Evolutionary conservation across 1,284 basidiomycete species (phyloP).

Genomic region (Tilletia caries): DNA sequence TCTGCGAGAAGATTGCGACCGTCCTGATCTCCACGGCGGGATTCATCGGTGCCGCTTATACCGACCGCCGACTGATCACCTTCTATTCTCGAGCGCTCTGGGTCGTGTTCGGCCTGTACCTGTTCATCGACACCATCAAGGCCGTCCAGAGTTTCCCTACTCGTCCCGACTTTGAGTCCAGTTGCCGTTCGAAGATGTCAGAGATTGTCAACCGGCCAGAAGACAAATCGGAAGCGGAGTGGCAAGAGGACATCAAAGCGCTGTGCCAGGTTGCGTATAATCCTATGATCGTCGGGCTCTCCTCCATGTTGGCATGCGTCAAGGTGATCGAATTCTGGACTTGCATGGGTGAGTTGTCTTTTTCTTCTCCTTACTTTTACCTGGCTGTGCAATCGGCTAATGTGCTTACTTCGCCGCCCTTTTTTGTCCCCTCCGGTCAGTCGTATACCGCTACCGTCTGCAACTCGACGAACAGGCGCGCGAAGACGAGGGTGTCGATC

Average conservation of each 20-base stretch:
- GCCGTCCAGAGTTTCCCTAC: background rate
- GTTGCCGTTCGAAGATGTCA: background rate
- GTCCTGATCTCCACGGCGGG: background rate
- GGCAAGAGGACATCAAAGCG: background rate
- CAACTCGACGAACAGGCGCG: background rate
- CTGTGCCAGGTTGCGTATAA: background rate
- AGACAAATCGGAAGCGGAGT: background rate
- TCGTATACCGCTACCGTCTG: background rate
- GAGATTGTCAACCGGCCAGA: background rate
- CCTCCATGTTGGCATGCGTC: background rate
- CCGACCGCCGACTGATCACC: background rate
- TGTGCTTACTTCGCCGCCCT: background rate
- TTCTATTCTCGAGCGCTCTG: background rate
- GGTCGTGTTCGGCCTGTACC: background rate
- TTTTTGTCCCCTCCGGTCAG: background rate
- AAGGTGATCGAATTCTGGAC: slow-evolving; percentile 1
- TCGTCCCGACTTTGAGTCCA: background rate
- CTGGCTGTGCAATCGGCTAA: background rate
- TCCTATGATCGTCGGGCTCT: background rate
- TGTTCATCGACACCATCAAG: background rate
- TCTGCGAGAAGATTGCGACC: background rate
- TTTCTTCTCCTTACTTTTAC: no score
- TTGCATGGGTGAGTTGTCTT: background rate
- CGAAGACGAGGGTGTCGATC: background rate
- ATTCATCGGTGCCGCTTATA: background rate